These are phyloP conservation scores for Aspergillus jensenii DNA, from an alignment of 2,329 filamentous ascomycete genomes.

Conservation along the genomic window DNA sequence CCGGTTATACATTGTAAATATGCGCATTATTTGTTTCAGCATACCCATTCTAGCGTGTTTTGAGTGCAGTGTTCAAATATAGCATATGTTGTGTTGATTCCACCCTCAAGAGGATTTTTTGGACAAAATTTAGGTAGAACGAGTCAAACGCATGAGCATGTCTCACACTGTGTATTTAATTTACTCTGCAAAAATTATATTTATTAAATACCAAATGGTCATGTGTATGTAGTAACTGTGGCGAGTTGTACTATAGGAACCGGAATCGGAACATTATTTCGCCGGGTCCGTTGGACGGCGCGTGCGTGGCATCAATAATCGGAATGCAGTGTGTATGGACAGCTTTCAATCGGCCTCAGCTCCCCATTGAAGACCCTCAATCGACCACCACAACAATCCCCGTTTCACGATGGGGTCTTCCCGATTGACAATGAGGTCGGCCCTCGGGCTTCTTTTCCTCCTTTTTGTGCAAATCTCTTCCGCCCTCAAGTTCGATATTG, in stretches of 20 bases:
- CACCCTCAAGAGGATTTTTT: background rate
- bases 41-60: slow-evolving; percentile 18
- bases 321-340: slow-evolving; percentile 22
- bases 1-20: slow-evolving; percentile 12
- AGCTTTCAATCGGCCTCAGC: slow-evolving; percentile 23
- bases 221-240: background rate
- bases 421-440: slow-evolving; percentile 29
- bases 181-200: background rate
- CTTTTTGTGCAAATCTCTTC: slow-evolving; percentile 42
- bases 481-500: slow-evolving; percentile 92
- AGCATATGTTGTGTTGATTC: background rate
- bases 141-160: too few relatives aligned
- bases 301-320: slow-evolving; percentile 39
- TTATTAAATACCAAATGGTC: background rate
- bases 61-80: background rate
- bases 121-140: too few relatives aligned
- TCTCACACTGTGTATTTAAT: too few relatives aligned
- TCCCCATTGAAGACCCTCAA: slow-evolving; percentile 15
- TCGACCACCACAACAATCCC: slow-evolving; percentile 16
- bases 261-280: slow-evolving; percentile 30
- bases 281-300: slow-evolving; percentile 30
- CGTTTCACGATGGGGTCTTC: slow-evolving; percentile 32
- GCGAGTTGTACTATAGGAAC: too few relatives aligned
- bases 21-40: slow-evolving; percentile 10
- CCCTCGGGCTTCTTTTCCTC: slow-evolving; percentile 33